Evolutionary conservation across 331 rosid species (phyloP).

Genomic region (Erythrophleum ivorense): DNA sequence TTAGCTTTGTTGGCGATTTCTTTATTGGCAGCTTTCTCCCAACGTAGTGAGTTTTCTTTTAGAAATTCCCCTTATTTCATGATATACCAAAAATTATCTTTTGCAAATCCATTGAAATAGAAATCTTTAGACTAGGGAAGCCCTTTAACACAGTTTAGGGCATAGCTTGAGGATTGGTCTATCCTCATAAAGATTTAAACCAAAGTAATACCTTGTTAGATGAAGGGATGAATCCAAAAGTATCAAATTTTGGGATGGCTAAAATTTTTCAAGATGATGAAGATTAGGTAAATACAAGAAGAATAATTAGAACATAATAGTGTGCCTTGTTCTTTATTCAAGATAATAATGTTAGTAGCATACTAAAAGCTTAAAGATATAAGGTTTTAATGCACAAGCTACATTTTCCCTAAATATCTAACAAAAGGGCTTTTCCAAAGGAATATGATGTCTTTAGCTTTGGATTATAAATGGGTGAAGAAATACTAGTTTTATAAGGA

Average conservation of each 20-base stretch:
- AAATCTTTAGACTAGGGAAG: slow-evolving; percentile 22
- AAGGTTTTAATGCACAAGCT: slow-evolving; percentile 28
- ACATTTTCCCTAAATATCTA: slow-evolving; percentile 57
- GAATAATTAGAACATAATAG: neutral
- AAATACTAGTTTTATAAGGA: slow-evolving; percentile 36
- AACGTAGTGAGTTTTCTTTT: too few species aligned
- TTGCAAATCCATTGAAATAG: too few species aligned
- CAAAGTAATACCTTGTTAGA: slow-evolving; percentile 31
- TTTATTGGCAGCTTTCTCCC: too few species aligned
- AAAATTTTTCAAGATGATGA: slow-evolving; percentile 37
- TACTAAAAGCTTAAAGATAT: neutral
- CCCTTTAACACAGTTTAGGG: slow-evolving; percentile 34
- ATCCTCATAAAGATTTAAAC: slow-evolving; percentile 18
- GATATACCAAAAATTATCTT: neutral
- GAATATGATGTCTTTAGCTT: slow-evolving; percentile 66
- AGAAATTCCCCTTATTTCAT: too few species aligned
- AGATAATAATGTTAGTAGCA: neutral
- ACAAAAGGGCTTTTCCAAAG: slow-evolving; percentile 52
- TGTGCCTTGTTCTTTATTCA: neutral
- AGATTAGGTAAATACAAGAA: slow-evolving; percentile 27
- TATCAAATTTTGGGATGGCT: slow-evolving; percentile 39
- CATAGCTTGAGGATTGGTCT: slow-evolving; percentile 21
- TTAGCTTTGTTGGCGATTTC: too few species aligned
- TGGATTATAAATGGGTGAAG: slow-evolving; percentile 53
- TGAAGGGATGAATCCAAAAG: slow-evolving; percentile 31